A percentile compares a stretch with the other conserved stretches of the same genome.
Evolutionary conservation across 768 basidiomycete species (phyloP).

Genomic region (Lepiota brunneoincarnata): DNA sequence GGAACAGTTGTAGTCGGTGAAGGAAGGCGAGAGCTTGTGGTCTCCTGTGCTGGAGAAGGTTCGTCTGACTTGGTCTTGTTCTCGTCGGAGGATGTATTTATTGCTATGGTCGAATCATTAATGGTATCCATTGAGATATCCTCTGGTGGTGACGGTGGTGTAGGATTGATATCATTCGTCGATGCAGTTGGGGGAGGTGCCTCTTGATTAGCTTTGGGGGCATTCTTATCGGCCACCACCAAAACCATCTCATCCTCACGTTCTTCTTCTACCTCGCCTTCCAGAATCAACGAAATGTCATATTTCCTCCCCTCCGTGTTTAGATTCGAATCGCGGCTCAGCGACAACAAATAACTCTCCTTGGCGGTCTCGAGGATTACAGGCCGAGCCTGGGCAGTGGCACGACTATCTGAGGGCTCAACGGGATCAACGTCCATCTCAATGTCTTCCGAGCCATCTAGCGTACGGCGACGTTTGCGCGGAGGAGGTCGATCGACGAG

Average conservation of each 20-base stretch:
- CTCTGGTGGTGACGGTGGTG: not conserved
- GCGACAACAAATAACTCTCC: constrained; percentile 34
- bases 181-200: constrained; percentile 2
- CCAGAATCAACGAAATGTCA: constrained; percentile 37
- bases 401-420: constrained; percentile 4
- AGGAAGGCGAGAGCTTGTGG: not conserved
- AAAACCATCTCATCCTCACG: constrained; percentile 18
- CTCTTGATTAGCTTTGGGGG: constrained; percentile 5
- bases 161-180: constrained; percentile 1
- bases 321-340: constrained; percentile 8
- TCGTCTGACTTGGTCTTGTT: not conserved
- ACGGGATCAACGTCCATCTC: constrained; percentile 21
- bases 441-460: constrained; percentile 21
- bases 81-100: not conserved
- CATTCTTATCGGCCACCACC: constrained; percentile 12
- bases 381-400: constrained; percentile 19
- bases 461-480: constrained; percentile 31
- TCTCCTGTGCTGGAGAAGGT: not conserved
- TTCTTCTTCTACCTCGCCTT: constrained; percentile 27
- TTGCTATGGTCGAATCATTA: not conserved
- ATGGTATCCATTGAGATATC: not conserved
- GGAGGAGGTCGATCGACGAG: constrained; percentile 24
- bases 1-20: not conserved
- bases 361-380: constrained; percentile 39
- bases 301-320: constrained; percentile 21